A percentile compares a stretch with the other conserved stretches of the same genome.
Conservation (phyloP, 2,329 filamentous ascomycete genomes). For the Falciphora oryzae region DNA sequence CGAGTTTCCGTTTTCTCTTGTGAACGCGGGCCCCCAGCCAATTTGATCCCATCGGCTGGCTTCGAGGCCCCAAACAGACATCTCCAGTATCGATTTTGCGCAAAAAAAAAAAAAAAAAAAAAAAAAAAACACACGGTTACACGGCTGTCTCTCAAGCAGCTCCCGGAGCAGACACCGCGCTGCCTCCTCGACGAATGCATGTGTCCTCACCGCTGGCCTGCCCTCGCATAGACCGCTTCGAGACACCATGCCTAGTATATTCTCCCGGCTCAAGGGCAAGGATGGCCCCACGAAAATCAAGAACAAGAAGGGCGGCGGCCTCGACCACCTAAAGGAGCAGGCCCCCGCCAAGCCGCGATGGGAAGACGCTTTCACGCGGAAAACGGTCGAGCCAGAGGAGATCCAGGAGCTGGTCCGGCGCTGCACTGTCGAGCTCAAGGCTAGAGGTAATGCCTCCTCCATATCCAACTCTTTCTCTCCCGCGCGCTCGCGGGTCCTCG, state of each 20-base stretch:
- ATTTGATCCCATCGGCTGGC: neutral
- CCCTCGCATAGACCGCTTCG: neutral
- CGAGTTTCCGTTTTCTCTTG: conserved; percentile 5
- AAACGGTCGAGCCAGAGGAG: conserved; percentile 79
- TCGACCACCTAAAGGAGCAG: conserved; percentile 43
- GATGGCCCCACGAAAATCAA: conserved; percentile 56
- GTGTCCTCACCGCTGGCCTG: neutral
- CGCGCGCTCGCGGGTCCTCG: conserved; percentile 14
- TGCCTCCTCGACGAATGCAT: neutral
- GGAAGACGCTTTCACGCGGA: conserved; percentile 83
- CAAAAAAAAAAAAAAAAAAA: neutral
- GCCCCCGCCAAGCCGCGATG: conserved; percentile 67
- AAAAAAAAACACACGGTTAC: neutral
- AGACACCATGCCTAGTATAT: conserved; percentile 48
- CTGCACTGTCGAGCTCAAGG: conserved; percentile 89
- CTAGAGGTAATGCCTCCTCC: conserved; percentile 61
- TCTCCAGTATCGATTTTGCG: neutral
- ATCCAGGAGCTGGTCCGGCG: conserved; percentile 79
- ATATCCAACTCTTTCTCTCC: neutral
- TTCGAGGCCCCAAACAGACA: conserved; percentile 10
- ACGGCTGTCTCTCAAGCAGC: conserved; percentile 5
- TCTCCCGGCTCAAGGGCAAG: conserved; percentile 67
- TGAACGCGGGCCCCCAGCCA: neutral
- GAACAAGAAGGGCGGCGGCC: conserved; percentile 58
- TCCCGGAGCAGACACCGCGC: conserved; percentile 17